Evolutionary conservation across 306 rosid species (phyloP), one percentile per base, ranked within the genome.

Genomic region (Morella rubra): DNA sequence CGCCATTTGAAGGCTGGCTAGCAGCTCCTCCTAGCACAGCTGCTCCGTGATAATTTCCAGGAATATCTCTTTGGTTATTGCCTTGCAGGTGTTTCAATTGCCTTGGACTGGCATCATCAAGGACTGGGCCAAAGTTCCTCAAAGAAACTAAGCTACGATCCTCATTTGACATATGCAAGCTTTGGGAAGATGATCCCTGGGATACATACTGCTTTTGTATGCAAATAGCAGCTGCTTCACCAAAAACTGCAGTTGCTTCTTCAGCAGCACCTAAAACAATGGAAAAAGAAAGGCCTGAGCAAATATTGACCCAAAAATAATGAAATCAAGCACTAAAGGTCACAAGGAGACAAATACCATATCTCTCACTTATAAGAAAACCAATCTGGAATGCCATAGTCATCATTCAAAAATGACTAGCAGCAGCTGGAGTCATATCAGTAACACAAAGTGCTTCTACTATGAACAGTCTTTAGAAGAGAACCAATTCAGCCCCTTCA

Each of bases 151-250:
- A 44, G 69, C 74, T 91, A 65, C 84, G 66, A 73, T 92, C 99
- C 78, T 87, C 99, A 54, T 77, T 81, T 52, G 86, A 69, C 9
- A 84, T 79, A 32, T 84, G 91, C 68, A 77, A 69, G 79, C 73
- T 89, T 78, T 87, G 85, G 65, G 92, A 72, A 73, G 77, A 80
- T 66, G 77, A 78, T 76, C 86, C 88, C 68, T 87, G 81, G 76
- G 76, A 82, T 77, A 91, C 61, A 84, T 89, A 89, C 73, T 96
- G 98, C 77, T 91, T 96, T 81, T 92, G 98, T 78, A 96, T 75
- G 79, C 89, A 83, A 78, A 85, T 88, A 85, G 90, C 91, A 79
- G 99, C 98, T 54, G 93, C 85, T 84, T 96, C 99, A 82, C 98
- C 96, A 79, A 91, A 96, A 85, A 96, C 90, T 55, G 80, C 81